These are phyloP conservation scores for Dactylellina leptospora DNA, from an alignment of 2,329 filamentous ascomycete genomes.

Conservation along the genomic window DNA sequence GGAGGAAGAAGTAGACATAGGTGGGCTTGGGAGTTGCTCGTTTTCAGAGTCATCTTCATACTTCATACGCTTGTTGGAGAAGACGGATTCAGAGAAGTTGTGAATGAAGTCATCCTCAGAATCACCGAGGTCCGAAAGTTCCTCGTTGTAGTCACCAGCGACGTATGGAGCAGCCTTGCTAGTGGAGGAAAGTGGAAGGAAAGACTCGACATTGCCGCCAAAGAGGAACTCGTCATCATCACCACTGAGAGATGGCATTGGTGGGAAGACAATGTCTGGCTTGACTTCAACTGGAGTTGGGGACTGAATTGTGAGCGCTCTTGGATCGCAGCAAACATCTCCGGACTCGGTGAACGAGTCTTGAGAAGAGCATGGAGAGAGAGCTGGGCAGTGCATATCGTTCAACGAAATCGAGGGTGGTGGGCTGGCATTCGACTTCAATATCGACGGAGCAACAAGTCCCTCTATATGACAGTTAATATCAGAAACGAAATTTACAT, in stretches of 20 bases:
- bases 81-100: slow-evolving; percentile 51
- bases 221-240: slow-evolving; percentile 56
- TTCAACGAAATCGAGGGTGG: slow-evolving; percentile 55
- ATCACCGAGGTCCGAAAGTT: slow-evolving; percentile 49
- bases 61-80: slow-evolving; percentile 50
- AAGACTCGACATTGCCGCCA: slow-evolving; percentile 48
- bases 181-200: slow-evolving; percentile 45
- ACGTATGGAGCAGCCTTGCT: slow-evolving; percentile 47
- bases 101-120: slow-evolving; percentile 52
- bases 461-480: slow-evolving; percentile 53
- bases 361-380: slow-evolving; percentile 57
- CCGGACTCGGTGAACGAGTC: slow-evolving; percentile 54
- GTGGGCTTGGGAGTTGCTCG: slow-evolving; percentile 51
- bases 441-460: slow-evolving; percentile 54
- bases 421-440: slow-evolving; percentile 55
- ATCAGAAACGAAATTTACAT: slow-evolving; percentile 4
- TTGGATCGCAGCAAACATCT: slow-evolving; percentile 57
- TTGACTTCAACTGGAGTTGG: slow-evolving; percentile 55
- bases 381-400: slow-evolving; percentile 56
- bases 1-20: slow-evolving; percentile 49
- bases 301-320: slow-evolving; percentile 57
- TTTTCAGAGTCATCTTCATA: slow-evolving; percentile 51
- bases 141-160: slow-evolving; percentile 52
- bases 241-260: slow-evolving; percentile 54
- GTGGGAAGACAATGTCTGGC: slow-evolving; percentile 55